These are phyloP conservation scores for Firmiana major DNA, from an alignment of 345 rosid species.

Conservation along the genomic window DNA sequence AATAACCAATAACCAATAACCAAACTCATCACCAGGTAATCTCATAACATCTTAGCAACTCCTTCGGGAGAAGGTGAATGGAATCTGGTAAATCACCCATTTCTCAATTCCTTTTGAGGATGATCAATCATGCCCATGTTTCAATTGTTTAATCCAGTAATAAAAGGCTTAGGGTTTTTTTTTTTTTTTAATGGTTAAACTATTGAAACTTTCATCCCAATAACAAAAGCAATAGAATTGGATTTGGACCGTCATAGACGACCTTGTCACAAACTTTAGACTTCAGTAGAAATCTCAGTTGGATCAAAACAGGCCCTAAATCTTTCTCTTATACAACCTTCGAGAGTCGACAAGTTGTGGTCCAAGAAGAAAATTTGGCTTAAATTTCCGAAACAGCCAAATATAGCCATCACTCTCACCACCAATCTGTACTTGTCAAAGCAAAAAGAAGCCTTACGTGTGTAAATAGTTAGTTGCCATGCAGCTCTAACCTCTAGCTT, in stretches of 20 bases:
- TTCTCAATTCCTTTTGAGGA: not conserved
- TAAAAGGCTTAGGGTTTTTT: too few relatives aligned
- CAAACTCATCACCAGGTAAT: not conserved
- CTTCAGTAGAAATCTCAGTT: not conserved
- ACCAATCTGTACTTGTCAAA: not conserved
- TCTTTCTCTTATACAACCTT: not conserved
- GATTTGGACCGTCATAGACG: not conserved
- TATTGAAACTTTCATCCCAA: not conserved
- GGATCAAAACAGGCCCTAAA: not conserved
- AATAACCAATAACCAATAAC: not conserved
- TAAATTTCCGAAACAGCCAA: not conserved
- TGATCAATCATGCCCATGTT: not conserved
- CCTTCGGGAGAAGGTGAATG: too few relatives aligned
- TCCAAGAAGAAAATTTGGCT: not conserved
- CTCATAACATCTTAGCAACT: too few relatives aligned
- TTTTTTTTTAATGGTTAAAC: not conserved
- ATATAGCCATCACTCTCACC: not conserved
- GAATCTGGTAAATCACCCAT: not conserved
- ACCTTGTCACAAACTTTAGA: not conserved
- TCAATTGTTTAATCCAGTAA: not conserved
- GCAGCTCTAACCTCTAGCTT: not conserved
- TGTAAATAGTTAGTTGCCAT: not conserved
- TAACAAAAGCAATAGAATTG: too few relatives aligned
- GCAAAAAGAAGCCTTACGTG: not conserved
- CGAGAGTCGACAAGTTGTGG: constrained; percentile 1